A percentile compares a stretch with the other conserved stretches of the same genome.
phyloP scores from a whole-genome alignment of 2,329 filamentous ascomycete genomes.

The Phialophora verrucosa region DNA sequence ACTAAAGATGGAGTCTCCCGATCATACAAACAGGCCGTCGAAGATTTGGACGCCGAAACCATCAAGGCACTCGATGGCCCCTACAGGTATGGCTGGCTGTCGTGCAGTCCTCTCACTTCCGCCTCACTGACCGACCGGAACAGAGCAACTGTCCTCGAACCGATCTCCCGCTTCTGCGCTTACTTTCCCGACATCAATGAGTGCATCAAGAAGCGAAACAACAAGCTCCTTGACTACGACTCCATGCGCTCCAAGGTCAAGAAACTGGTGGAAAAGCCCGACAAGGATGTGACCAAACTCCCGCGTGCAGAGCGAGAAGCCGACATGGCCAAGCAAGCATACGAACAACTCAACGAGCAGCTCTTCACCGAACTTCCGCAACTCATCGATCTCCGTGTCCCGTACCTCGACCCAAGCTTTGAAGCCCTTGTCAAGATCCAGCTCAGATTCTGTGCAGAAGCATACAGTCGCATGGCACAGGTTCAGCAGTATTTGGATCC shows the following conservation, averaged over 20 bases:
- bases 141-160: slow-evolving; percentile 89
- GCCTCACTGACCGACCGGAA: slow-evolving; percentile 5
- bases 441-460: slow-evolving; percentile 94
- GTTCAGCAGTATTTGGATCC: slow-evolving; percentile 98
- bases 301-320: slow-evolving; percentile 95
- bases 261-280: slow-evolving; percentile 95
- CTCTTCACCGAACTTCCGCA: slow-evolving; percentile 91
- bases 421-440: slow-evolving; percentile 99
- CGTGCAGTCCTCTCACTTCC: slow-evolving; percentile 1
- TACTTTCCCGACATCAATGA: slow-evolving; percentile 99
- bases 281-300: slow-evolving; percentile 97
- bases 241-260: slow-evolving; percentile 94
- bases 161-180: slow-evolving; percentile 92
- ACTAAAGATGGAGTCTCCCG: slow-evolving; percentile 93
- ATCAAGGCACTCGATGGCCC: slow-evolving; percentile 98
- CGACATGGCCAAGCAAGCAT: slow-evolving; percentile 89
- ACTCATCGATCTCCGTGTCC: slow-evolving; percentile 93
- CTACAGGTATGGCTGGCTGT: slow-evolving; percentile 68
- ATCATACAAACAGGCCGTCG: slow-evolving; percentile 97
- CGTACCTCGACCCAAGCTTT: slow-evolving; percentile 95
- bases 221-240: slow-evolving; percentile 99
- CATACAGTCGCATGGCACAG: slow-evolving; percentile 97
- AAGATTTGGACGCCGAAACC: slow-evolving; percentile 95
- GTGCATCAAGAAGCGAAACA: slow-evolving; percentile 98
- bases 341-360: slow-evolving; percentile 97